Percentiles rank a stretch among this genome's conserved stretches.
These are phyloP conservation scores for Rhipidocladum racemiflorum DNA, from an alignment of 176 grass and related monocot genomes.

Conservation along the genomic window DNA sequence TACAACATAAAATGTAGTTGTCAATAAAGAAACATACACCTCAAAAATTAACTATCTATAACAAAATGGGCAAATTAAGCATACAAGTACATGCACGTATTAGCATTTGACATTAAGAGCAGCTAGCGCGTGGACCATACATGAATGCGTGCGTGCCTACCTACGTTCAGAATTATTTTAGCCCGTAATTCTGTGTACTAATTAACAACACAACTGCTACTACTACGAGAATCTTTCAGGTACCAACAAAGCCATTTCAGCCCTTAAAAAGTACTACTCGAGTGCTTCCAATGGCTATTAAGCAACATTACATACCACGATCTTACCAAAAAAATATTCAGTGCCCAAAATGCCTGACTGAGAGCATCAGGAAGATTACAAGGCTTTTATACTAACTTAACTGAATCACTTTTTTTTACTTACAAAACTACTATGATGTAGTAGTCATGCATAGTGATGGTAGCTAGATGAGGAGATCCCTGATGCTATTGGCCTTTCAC, in stretches of 20 bases:
- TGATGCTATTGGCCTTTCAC: slow-evolving; percentile 16
- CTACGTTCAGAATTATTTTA: slow-evolving; percentile 22
- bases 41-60: not conserved
- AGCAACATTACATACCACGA: not conserved
- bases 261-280: not conserved
- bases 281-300: slow-evolving; percentile 3
- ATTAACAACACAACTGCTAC: not conserved
- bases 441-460: not conserved
- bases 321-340: slow-evolving; percentile 38
- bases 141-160: not conserved
- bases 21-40: too few relatives aligned
- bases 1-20: slow-evolving; percentile 40
- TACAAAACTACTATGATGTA: not conserved
- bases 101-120: not conserved
- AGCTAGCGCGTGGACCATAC: too few relatives aligned
- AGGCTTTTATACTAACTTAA: slow-evolving; percentile 22
- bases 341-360: slow-evolving; percentile 6
- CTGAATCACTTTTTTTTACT: slow-evolving; percentile 1
- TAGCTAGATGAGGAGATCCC: not conserved
- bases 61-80: not conserved
- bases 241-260: slow-evolving; percentile 13
- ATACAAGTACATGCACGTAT: not conserved
- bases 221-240: slow-evolving; percentile 33
- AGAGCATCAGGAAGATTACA: slow-evolving; percentile 5
- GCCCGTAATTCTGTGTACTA: too few relatives aligned